Conservation (phyloP, 108 stramenopile species). For the Cyclotella atomus region DNA sequence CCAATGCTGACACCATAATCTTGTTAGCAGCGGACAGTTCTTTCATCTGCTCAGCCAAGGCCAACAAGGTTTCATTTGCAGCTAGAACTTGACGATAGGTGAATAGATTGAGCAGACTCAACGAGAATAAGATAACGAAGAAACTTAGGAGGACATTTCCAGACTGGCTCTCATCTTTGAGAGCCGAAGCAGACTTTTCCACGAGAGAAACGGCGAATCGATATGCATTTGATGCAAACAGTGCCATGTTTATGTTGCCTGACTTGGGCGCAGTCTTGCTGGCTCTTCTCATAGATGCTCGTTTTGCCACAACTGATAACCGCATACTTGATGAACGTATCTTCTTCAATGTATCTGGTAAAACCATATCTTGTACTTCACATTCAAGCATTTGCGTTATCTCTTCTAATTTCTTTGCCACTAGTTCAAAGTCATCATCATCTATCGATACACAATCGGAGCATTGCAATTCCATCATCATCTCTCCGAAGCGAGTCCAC, state of each 20-base stretch:
- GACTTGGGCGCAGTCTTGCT: not conserved
- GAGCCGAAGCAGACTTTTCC: not conserved
- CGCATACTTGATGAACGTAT: conserved; percentile 26
- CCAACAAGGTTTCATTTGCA: conserved; percentile 19
- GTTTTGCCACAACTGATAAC: conserved; percentile 20
- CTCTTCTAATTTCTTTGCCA: conserved; percentile 31
- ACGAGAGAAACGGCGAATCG: not conserved
- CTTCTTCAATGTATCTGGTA: conserved; percentile 16
- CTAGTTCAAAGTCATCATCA: conserved; percentile 18
- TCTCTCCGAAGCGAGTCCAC: conserved; percentile 47
- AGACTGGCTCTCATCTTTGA: conserved; percentile 2
- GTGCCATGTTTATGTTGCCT: not conserved
- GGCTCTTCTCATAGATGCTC: not conserved
- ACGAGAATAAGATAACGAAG: conserved; percentile 3
- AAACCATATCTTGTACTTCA: conserved; percentile 14
- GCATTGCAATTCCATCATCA: conserved; percentile 20
- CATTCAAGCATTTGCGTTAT: conserved; percentile 13
- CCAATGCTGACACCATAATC: too few species aligned
- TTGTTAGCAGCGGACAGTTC: too few species aligned
- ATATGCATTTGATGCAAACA: not conserved
- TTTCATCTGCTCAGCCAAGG: too few species aligned
- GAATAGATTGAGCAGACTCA: conserved; percentile 22
- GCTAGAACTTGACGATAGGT: conserved; percentile 13
- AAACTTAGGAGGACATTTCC: not conserved
- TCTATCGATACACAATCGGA: not conserved